Evolutionary conservation across 345 rosid species (phyloP), one percentile per base, ranked within the genome.

Genomic region (Gossypium longicalyx): DNA sequence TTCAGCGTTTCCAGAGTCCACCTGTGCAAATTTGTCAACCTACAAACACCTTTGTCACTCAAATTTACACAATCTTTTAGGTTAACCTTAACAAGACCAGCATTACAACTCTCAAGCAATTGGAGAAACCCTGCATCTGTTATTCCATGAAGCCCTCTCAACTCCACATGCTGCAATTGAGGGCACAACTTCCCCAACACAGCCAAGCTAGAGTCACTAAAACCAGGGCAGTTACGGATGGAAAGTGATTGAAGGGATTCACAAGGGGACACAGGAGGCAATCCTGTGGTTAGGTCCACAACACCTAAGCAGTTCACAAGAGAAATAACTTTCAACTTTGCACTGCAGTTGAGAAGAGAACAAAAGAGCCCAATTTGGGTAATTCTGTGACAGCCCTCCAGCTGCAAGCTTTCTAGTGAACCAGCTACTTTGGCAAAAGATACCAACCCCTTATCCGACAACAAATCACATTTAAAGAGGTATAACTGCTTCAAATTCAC

Each of bases 351-450:
- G 27, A 86, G 70, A 48, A 95, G 91, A 62, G 90, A 82, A 84
- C 90, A 91, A 64, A 93, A 89, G 79, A 89, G 74, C 77, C 99
- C 99, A 78, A 84, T 78, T 56, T 91, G 98, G 88, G 97, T 87
- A 77, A 95, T 85, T 82, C 89, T 89, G 90, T 95, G 93, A 89
- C 99, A 95, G 80, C 91, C 97, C 81, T 91, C 97, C 81, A 95
- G 83, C 23, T 88, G 88, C 77, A 95, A 71, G 86, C 85, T 89
- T 85, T 95, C 98, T 45, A 95, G 78, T 68, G 92, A 87, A 23
- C 71, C 74, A 2, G 93, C 86, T 47, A 84, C 80, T 84, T 87
- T 93, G 1, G 89, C 84, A 51, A 95, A 89, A 59, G 89, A 87
- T 76, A 89, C 88, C 79, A 95, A 80, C 25, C 99, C 99, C 3